Evolutionary conservation across 495 filamentous ascomycete genomes (phyloP).

Genomic region (Cetradonia linearis): DNA sequence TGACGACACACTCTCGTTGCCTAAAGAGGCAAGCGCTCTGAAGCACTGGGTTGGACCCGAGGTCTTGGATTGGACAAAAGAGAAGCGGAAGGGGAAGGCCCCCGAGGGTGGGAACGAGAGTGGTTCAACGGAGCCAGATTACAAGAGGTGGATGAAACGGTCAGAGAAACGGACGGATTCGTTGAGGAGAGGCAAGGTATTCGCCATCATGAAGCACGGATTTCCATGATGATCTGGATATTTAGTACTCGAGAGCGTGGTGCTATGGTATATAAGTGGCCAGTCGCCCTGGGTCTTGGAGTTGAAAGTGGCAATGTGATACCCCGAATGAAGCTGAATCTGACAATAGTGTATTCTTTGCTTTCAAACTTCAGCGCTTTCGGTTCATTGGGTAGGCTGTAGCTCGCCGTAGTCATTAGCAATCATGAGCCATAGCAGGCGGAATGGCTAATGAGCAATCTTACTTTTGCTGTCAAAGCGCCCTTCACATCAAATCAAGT

Average conservation of each 20-base stretch:
- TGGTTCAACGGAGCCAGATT: background rate
- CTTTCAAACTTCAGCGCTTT: background rate
- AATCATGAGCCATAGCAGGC: background rate
- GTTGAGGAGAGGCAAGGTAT: background rate
- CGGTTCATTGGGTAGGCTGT: background rate
- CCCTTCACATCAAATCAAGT: too few species aligned
- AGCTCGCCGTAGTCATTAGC: background rate
- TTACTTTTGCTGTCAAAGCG: background rate
- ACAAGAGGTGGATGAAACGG: background rate
- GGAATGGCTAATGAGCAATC: background rate
- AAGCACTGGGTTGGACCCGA: background rate
- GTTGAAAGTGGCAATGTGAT: background rate
- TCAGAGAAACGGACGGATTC: background rate
- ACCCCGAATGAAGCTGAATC: too few species aligned
- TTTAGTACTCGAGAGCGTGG: background rate
- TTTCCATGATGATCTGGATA: background rate
- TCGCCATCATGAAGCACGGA: background rate
- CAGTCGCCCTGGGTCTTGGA: background rate
- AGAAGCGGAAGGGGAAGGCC: conserved; percentile 9
- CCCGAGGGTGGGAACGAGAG: background rate
- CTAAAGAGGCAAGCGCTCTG: background rate
- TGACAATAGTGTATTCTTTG: background rate
- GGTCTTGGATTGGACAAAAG: background rate
- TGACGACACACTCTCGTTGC: background rate
- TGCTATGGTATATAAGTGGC: background rate